Evolutionary conservation across 2,329 filamentous ascomycete genomes (phyloP).

Genomic region (Aureobasidium namibiae): DNA sequence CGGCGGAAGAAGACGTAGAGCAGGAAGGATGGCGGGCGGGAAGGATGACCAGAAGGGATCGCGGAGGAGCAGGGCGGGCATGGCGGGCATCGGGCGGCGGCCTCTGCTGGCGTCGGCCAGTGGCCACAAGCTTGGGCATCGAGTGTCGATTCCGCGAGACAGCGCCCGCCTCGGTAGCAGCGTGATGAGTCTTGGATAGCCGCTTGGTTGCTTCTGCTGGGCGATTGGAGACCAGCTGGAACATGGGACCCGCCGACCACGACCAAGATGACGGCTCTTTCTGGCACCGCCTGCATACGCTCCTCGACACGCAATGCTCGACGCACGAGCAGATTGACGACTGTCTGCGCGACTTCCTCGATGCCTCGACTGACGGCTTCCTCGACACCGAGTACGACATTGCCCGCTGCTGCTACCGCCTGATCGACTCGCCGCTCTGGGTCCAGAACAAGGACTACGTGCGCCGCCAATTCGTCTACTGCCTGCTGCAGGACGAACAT

Average conservation of each 20-base stretch:
- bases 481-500: conserved; percentile 81
- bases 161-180: not conserved
- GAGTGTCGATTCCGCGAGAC: not conserved
- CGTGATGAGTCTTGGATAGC: conserved; percentile 12
- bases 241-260: conserved; percentile 48
- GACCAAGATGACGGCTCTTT: conserved; percentile 70
- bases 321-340: conserved; percentile 70
- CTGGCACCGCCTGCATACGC: conserved; percentile 66
- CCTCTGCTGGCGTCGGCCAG: not conserved
- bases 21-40: not conserved
- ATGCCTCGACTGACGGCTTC: conserved; percentile 50
- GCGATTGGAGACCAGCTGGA: conserved; percentile 23
- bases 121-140: not conserved
- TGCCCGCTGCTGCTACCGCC: conserved; percentile 67
- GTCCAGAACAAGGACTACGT: conserved; percentile 72
- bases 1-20: not conserved
- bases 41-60: not conserved
- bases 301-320: conserved; percentile 36
- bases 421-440: conserved; percentile 71
- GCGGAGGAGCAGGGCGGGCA: not conserved
- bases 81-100: not conserved
- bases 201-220: conserved; percentile 2
- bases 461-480: conserved; percentile 85
- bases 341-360: conserved; percentile 73
- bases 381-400: conserved; percentile 71